A percentile compares a stretch with the other conserved stretches of the same genome.
phyloP scores from a whole-genome alignment of 169 alveolate species.

The Babesia gibsoni region DNA sequence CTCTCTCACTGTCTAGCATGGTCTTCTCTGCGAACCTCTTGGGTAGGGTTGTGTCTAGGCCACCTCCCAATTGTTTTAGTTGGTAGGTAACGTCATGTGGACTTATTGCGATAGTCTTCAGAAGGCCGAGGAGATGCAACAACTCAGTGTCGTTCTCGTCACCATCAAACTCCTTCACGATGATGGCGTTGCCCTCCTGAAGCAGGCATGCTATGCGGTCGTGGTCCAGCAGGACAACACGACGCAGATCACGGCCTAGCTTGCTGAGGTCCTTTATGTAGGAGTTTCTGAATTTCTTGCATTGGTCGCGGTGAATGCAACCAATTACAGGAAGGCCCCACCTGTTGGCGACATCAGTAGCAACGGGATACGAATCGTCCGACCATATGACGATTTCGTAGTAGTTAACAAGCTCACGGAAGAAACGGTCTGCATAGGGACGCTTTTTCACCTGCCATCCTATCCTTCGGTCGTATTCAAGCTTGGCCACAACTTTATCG shows the following conservation, averaged over 20 bases:
- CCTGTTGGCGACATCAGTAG: conserved; percentile 81
- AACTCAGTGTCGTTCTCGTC: conserved; percentile 81
- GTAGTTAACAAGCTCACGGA: conserved; percentile 82
- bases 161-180: conserved; percentile 78
- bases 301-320: conserved; percentile 81
- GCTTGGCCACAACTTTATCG: conserved; percentile 81
- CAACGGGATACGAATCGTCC: conserved; percentile 86
- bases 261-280: conserved; percentile 76
- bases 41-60: conserved; percentile 72
- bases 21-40: conserved; percentile 65
- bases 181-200: conserved; percentile 81
- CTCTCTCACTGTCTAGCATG: conserved; percentile 18
- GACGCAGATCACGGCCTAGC: conserved; percentile 82
- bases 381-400: conserved; percentile 92
- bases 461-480: conserved; percentile 79
- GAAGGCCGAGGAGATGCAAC: conserved; percentile 69
- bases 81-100: conserved; percentile 71
- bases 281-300: conserved; percentile 74
- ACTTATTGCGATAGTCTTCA: conserved; percentile 80
- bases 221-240: conserved; percentile 83
- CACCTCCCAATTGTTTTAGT: conserved; percentile 74
- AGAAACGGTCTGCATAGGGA: conserved; percentile 89
- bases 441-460: conserved; percentile 90
- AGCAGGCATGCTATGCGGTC: conserved; percentile 74
- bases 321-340: conserved; percentile 91